Evolutionary conservation across 306 rosid species (phyloP), one percentile per base, ranked within the genome.

Genomic region (Cucumis cinereus): DNA sequence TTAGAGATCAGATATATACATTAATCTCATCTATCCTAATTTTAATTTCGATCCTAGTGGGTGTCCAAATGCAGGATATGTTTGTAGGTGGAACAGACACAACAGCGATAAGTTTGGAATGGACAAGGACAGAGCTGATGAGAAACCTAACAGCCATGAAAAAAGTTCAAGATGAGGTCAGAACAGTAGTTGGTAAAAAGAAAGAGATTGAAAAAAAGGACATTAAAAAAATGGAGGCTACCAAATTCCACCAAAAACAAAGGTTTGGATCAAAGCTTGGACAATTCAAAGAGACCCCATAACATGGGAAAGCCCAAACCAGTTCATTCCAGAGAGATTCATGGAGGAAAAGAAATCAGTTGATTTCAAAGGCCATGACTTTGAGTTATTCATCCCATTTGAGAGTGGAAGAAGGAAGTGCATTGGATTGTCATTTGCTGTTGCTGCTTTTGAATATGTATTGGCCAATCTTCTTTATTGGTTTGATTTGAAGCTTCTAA

Each of bases 371-470:
- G 73, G 73, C 17, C 50, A 66, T 1, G 33, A 66, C 28, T 63
- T 15, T 63, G 71, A 63, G 45, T 63, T 63, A 5, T 30, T 30
- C 35, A 2, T 63, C 7, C 49, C 71, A 35, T 63, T 66, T 66
- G 73, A 53, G 30, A 40, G 73, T 66, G 73, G 73, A 11, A 66
- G 73, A 66, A 67, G 73, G 26, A 67, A 20, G 54, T 67, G 73
- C 19, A 3, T 7, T 40, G 73, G 73, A 67, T 5, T 67, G 33
- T 41, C 73, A 5, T 66, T 66, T 20, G 73, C 19, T 9, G 0
- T 66, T 9, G 73, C 73, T 38, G 4, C 50, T 38, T 38, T 66
- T 40, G 73, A 66, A 66, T 11, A 2, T 40, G 28, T 5, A 1
- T 66, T 66, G 73, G 73, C 73, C 0, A 66, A 66, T n/a, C 73